Evolutionary conservation across 2,329 filamentous ascomycete species (phyloP).

Genomic region (Pseudogymnoascus sp.): DNA sequence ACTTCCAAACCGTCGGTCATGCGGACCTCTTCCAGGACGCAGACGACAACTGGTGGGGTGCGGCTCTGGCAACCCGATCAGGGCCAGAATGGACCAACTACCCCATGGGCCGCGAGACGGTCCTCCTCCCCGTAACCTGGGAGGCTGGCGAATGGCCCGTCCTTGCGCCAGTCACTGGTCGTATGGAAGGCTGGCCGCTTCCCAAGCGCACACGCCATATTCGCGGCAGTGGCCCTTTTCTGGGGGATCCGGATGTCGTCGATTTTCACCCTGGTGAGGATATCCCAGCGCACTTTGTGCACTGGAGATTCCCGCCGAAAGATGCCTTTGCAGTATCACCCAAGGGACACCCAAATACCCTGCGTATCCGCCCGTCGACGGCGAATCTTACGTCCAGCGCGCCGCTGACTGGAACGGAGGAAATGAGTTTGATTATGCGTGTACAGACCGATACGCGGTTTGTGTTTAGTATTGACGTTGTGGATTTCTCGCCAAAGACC

Average conservation of each 20-base stretch:
- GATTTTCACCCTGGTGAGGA: constrained; percentile 38
- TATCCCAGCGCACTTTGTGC: constrained; percentile 47
- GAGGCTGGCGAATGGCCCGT: constrained; percentile 41
- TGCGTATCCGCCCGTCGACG: constrained; percentile 41
- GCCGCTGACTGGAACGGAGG: constrained; percentile 38
- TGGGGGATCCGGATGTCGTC: constrained; percentile 37
- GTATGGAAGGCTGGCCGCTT: constrained; percentile 37
- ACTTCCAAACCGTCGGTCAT: constrained; percentile 49
- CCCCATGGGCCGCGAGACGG: constrained; percentile 49
- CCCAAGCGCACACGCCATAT: constrained; percentile 30
- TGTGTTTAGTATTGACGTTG: constrained; percentile 37
- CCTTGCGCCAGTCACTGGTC: constrained; percentile 35
- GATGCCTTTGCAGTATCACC: constrained; percentile 41
- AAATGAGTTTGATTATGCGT: constrained; percentile 46
- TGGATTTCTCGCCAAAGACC: constrained; percentile 35
- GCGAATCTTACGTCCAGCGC: constrained; percentile 49
- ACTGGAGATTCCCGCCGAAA: constrained; percentile 47
- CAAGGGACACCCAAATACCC: constrained; percentile 34
- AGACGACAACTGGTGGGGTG: constrained; percentile 45
- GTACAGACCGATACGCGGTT: constrained; percentile 51
- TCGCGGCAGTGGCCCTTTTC: constrained; percentile 36
- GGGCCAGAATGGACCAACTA: constrained; percentile 37
- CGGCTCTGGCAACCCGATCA: constrained; percentile 39
- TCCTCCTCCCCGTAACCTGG: constrained; percentile 44
- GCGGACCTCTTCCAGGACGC: constrained; percentile 49